These are phyloP conservation scores for Phanerodontia chrysosporium DNA, from an alignment of 768 basidiomycete species.

Conservation along the genomic window DNA sequence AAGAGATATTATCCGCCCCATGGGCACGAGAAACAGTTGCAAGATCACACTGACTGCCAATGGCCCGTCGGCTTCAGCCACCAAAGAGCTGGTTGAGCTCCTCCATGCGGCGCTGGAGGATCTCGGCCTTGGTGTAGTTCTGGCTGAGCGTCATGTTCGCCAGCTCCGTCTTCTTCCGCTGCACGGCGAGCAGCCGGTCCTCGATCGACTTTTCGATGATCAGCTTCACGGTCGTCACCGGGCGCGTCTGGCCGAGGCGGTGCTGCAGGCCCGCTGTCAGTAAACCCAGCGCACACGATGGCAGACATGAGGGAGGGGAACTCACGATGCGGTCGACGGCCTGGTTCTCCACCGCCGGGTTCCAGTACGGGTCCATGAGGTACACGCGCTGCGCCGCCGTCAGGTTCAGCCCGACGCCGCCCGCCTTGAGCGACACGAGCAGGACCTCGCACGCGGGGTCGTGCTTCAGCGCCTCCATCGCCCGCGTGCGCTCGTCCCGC, in stretches of 20 bases:
- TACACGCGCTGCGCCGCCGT: slow-evolving; percentile 93
- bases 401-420: slow-evolving; percentile 94
- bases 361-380: slow-evolving; percentile 98
- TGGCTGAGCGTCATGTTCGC: slow-evolving; percentile 93
- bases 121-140: slow-evolving; percentile 81
- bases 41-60: no score
- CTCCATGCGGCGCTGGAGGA: slow-evolving; percentile 83
- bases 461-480: slow-evolving; percentile 89
- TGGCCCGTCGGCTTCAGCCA: slow-evolving; percentile 25
- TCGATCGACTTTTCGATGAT: slow-evolving; percentile 96
- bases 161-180: slow-evolving; percentile 89
- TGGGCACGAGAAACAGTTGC: no score
- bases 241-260: slow-evolving; percentile 89
- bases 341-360: slow-evolving; percentile 96
- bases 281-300: no score
- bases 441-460: slow-evolving; percentile 92
- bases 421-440: slow-evolving; percentile 93
- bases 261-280: no score
- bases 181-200: slow-evolving; percentile 86
- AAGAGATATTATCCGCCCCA: no score
- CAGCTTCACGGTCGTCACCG: slow-evolving; percentile 87
- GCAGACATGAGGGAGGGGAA: slow-evolving; percentile 15
- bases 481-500: slow-evolving; percentile 84
- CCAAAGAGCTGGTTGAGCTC: slow-evolving; percentile 79
- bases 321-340: slow-evolving; percentile 95